These are phyloP conservation scores for Lyophyllum shimeji DNA, from an alignment of 768 basidiomycete genomes.

Conservation along the genomic window DNA sequence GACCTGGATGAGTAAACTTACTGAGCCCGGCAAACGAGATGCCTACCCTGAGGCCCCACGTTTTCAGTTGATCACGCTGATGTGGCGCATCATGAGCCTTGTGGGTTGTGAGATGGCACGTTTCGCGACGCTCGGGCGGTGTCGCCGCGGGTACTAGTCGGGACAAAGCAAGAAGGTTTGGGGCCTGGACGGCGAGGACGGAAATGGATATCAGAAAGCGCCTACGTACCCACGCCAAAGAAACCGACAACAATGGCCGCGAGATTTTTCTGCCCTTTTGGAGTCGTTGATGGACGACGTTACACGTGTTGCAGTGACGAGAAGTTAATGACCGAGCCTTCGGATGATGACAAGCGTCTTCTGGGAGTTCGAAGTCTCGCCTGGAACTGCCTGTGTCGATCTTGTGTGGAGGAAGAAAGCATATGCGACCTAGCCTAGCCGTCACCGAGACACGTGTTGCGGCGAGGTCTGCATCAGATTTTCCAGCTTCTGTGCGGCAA, in stretches of 20 bases:
- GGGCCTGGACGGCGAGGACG: neutral
- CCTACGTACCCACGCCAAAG: neutral
- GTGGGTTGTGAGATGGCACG: constrained; percentile 3
- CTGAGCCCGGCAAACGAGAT: neutral
- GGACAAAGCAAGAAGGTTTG: neutral
- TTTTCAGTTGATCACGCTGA: neutral
- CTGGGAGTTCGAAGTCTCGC: neutral
- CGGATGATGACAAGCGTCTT: neutral
- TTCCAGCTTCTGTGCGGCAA: neutral
- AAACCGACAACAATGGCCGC: constrained; percentile 5
- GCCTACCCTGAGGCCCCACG: neutral
- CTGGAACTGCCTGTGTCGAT: constrained; percentile 3
- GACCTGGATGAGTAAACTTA: neutral
- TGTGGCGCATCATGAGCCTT: constrained; percentile 11
- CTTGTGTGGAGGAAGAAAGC: neutral
- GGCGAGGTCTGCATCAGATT: constrained; percentile 3
- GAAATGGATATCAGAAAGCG: constrained; percentile 7
- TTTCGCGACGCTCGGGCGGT: constrained; percentile 4
- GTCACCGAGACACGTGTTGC: constrained; percentile 10
- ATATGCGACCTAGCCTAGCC: neutral
- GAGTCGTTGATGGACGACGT: constrained; percentile 8
- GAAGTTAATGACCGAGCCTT: neutral
- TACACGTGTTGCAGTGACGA: constrained; percentile 11
- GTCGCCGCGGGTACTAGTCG: neutral
- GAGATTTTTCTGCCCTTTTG: neutral